phyloP scores from a whole-genome alignment of 805 yeast species.

The Scheffersomyces amazonensis region DNA sequence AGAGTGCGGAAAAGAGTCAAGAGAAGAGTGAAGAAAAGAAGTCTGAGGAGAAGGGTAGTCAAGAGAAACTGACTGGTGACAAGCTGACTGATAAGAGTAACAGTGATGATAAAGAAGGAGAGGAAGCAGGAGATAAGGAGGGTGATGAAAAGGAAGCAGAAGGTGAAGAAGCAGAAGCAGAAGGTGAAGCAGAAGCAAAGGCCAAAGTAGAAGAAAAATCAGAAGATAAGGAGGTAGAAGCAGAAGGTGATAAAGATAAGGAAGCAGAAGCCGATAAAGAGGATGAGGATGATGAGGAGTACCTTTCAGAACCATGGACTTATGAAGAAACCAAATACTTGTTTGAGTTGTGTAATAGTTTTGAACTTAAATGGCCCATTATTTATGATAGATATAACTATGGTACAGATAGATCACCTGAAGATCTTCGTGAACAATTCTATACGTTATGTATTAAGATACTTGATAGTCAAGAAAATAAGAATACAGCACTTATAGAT shows the following conservation, averaged over 20 bases:
- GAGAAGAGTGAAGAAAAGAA: neutral
- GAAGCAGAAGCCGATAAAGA: conserved; percentile 4
- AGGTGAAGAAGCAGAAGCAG: conserved; percentile 1
- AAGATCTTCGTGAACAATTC: conserved; percentile 81
- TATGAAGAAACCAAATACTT: conserved; percentile 75
- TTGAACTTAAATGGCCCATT: conserved; percentile 66
- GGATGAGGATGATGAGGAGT: conserved; percentile 25
- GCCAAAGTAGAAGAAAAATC: conserved; percentile 8
- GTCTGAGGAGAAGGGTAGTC: neutral
- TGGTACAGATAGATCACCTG: conserved; percentile 46
- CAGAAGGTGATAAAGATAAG: neutral
- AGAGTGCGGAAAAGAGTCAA: neutral
- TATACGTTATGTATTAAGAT: conserved; percentile 64
- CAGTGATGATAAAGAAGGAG: neutral
- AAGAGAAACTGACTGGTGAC: neutral
- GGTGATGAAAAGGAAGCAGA: neutral
- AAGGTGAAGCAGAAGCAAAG: conserved; percentile 19
- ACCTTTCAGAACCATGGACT: conserved; percentile 49
- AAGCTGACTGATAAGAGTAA: neutral
- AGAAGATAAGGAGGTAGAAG: conserved; percentile 9
- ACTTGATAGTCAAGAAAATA: conserved; percentile 37
- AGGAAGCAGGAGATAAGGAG: neutral
- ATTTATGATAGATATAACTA: conserved; percentile 58
- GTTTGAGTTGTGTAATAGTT: conserved; percentile 64
- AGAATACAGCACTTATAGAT: conserved; percentile 49